Percentiles rank a stretch among this genome's conserved stretches.
Conservation (phyloP, 192 early-diverging fungal species). For the Rhizoclosmatium sp. region DNA sequence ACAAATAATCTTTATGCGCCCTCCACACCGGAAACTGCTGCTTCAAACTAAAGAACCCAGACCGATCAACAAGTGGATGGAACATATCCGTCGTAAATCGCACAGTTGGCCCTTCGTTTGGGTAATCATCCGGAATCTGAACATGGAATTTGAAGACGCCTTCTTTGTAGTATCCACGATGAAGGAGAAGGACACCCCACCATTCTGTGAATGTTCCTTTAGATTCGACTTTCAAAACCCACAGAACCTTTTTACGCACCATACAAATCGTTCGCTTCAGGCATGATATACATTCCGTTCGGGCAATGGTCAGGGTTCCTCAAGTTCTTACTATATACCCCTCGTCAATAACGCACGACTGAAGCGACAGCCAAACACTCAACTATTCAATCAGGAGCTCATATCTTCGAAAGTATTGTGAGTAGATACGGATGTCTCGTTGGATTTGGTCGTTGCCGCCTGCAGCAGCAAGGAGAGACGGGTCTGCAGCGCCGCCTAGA, state of each 20-base stretch:
- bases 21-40: conserved; percentile 86
- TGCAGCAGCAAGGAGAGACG: background rate
- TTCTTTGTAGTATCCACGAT: conserved; percentile 88
- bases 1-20: conserved; percentile 82
- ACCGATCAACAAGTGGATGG: conserved; percentile 83
- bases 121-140: conserved; percentile 81
- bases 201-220: conserved; percentile 60
- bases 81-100: conserved; percentile 79
- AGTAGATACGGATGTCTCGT: conserved; percentile 42
- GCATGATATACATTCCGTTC: conserved; percentile 87
- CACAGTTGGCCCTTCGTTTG: conserved; percentile 73
- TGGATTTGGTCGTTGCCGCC: conserved; percentile 27
- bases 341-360: background rate
- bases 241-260: conserved; percentile 46
- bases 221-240: background rate
- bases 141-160: conserved; percentile 90
- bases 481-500: background rate
- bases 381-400: conserved; percentile 79
- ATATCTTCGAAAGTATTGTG: conserved; percentile 63
- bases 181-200: conserved; percentile 87
- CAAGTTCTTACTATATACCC: conserved; percentile 69
- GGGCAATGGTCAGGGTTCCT: conserved; percentile 82
- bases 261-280: conserved; percentile 69
- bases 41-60: conserved; percentile 68
- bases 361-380: conserved; percentile 31